Base-by-base conservation (phyloP, 495 filamentous ascomycete species). In the Penicillium longicatenatum region DNA sequence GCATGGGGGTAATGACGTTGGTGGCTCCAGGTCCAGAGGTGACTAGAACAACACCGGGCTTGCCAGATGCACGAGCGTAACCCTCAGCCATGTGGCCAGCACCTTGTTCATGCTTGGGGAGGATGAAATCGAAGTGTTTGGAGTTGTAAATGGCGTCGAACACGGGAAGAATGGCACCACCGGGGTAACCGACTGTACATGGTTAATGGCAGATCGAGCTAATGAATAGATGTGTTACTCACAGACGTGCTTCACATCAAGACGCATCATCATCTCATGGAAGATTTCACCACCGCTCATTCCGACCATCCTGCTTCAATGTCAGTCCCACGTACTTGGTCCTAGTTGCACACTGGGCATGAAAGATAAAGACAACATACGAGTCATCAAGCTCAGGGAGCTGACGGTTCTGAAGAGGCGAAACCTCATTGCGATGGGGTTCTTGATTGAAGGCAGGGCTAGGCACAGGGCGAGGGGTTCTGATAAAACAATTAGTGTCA, bases 251-350 rank as follows among this genome's bases (percentile, higher is more conserved):
- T 97, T 93, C 29, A 98, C 95, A 59, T 79, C 84, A 59, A 93
- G 91, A 67, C 94, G 80, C 41, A 92, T 82, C 91, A 98, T 96
- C 94, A 98, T 98, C 75, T 98, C 93, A 67, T 98, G 92, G 79
- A 98, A 96, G 59, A 98, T 98, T 70, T 97, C 87, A 67, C 94
- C 94, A 71, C 95, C 95, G 49, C 83, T 96, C 79, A 91, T 90
- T 31, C 95, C 95, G 69, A 98, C 90, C 77, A 98, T 97, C 52
- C 90, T 69, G 37, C 90, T 59, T 63, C 44, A 44, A 57, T 43
- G 30, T 57, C 46, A 60, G 57, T 58, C 21, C 31, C 37, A 52
- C 49, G 14, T 4, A 5, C 12, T 39, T 39, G 37, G 16, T n/a
- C 37, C 37, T 12, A 17, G 11, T 39, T 39, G 14, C 37, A 39